phyloP scores from a whole-genome alignment of 2,329 filamentous ascomycete genomes.

The Ascocoryne sarcoides region DNA sequence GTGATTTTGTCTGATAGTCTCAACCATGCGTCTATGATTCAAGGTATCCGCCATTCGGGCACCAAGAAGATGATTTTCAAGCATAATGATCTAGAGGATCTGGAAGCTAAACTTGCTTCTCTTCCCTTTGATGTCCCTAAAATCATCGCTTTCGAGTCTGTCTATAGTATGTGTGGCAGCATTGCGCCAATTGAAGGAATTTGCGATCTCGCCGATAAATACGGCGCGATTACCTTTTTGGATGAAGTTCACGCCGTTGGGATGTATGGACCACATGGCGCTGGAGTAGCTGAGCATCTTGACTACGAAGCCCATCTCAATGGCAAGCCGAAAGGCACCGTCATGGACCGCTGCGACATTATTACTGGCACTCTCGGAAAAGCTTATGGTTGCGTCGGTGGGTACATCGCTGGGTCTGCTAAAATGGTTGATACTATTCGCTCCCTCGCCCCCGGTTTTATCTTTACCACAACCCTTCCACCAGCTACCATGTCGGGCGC shows the following conservation, averaged over 20 bases:
- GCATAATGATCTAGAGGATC: slow-evolving; percentile 90
- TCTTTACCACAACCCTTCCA: slow-evolving; percentile 95
- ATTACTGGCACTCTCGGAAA: slow-evolving; percentile 97
- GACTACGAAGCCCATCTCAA: slow-evolving; percentile 81
- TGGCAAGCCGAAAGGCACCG: slow-evolving; percentile 66
- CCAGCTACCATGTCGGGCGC: slow-evolving; percentile 97
- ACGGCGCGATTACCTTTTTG: slow-evolving; percentile 92
- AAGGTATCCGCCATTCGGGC: slow-evolving; percentile 94
- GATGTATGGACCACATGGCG: slow-evolving; percentile 96
- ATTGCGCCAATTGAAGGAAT: slow-evolving; percentile 94
- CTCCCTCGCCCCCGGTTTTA: slow-evolving; percentile 92
- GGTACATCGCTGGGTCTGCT: slow-evolving; percentile 87
- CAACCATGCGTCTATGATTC: slow-evolving; percentile 99
- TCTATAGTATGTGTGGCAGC: slow-evolving; percentile 99
- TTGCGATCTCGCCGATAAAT: slow-evolving; percentile 93
- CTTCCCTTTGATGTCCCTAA: slow-evolving; percentile 81
- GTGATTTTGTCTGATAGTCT: slow-evolving; percentile 96
- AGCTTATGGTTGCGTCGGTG: slow-evolving; percentile 94
- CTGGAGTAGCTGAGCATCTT: slow-evolving; percentile 93
- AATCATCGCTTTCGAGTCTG: slow-evolving; percentile 97
- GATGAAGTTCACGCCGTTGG: slow-evolving; percentile 98
- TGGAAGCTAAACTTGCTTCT: slow-evolving; percentile 86
- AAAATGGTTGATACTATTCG: slow-evolving; percentile 88
- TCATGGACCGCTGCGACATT: slow-evolving; percentile 96
- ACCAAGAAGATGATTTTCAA: slow-evolving; percentile 98